Evolutionary conservation across 2,329 filamentous ascomycete genomes (phyloP), one percentile per base, ranked within the genome.

Genomic region (Alternaria hordeiaustralica): DNA sequence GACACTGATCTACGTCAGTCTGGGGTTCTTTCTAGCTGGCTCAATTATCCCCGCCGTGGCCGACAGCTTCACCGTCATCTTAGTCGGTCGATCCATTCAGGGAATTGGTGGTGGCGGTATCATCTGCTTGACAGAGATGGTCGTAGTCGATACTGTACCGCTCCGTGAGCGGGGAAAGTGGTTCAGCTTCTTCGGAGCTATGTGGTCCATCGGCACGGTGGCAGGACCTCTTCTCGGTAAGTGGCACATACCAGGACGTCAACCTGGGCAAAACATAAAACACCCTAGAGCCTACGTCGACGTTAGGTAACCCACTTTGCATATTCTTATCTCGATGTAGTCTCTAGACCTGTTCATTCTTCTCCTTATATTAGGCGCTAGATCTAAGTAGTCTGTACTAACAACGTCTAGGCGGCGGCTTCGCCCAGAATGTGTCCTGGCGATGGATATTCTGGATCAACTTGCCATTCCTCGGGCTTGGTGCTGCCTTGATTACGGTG

Each of bases 361-460:
- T 28, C 26, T 28, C 26, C 26, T 28, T 28, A 28, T 28, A 28
- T 28, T 28, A 28, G 26, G 26, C 26, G 3, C 26, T 28, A 28
- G 26, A 28, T 28, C 26, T 28, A 28, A 28, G 26, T 28, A 28
- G 26, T 11, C 26, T 28, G 26, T 56, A 21, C 66, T 67, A 33
- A 67, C 26, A 21, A 12, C 15, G 1, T 21, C 9, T 25, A 76
- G 72, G 88, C 6, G 87, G 86, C 18, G 86, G 82, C 2, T 86
- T 88, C 62, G 81, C 85, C 4, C 81, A 87, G 60, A 79, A 83
- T 46, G 82, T 82, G 1, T 79, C 78, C 1, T 89, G 88, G 88
- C 78, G 85, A 9, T 91, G 88, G 88, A 85, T 90, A 11, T 89
- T 90, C 72, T 91, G 86, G 83, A 83, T 89, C 68, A 90, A 90